Base-by-base conservation (phyloP, 352 stramenopile species). In the Globisporangium sylvaticum region DNA sequence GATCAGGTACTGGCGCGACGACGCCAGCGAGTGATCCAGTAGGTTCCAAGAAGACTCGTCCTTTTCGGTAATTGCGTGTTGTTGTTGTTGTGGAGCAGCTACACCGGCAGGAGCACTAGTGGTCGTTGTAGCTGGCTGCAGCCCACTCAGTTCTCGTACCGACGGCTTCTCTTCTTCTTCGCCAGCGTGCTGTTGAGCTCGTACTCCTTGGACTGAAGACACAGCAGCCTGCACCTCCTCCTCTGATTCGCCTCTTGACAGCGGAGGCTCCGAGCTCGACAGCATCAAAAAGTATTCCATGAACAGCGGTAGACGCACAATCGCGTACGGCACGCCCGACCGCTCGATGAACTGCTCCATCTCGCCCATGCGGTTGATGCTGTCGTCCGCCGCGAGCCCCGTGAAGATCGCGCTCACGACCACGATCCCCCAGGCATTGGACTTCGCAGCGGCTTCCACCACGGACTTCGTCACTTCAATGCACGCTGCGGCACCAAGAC, bases 281-380 rank as follows among this genome's bases (percentile, higher is more conserved):
- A 93, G 69, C 1, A 83, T 73, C 37, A 89, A 46, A 39, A 94
- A 91, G 65, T 92, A 94, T 71, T 94, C 86, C 74, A 92, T 90
- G 31, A 94, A 90, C 34, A 94, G 42, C 37, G 86, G 86, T 20
- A 94, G 66, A 0, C 86, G 79, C 53, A 92, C 54, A 60, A 92
- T 88, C 53, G 72, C 75, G 53, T 82, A 89, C 44, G 82, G 67
- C 55, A 91, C 73, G 1, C 79, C 81, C 24, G 82, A 87, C 6
- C 59, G 73, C 64, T 89, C 87, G 22, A 94, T 65, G 29, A 77
- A 81, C 54, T 70, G 70, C 50, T 94, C 86, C 62, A 92, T 84
- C 53, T 86, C 80, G 48, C 78, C 75, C 54, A 92, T 72, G 62
- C 85, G 74, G 34, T 89, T 84, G 24, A 89, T 64, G 22, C 73